Percentiles rank a stretch among this genome's conserved stretches.
Evolutionary conservation across 768 basidiomycete species (phyloP).

Genomic region (Lentinula detonsa): DNA sequence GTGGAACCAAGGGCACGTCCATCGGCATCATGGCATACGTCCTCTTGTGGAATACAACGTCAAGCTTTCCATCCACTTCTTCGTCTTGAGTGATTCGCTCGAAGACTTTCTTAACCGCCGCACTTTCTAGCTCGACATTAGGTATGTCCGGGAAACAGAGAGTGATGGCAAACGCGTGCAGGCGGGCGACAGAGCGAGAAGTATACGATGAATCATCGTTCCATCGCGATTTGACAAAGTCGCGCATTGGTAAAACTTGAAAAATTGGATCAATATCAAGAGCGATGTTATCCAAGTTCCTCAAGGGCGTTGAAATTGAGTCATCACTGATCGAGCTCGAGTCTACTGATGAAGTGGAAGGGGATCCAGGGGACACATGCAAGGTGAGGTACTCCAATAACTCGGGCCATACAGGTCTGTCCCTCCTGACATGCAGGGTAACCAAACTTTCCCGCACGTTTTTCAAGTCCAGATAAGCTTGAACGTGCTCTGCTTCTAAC

Average conservation of each 20-base stretch:
- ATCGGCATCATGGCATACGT: slow-evolving; percentile 3
- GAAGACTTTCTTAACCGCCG: neutral
- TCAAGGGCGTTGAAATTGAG: neutral
- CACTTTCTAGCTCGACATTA: neutral
- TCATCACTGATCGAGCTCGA: neutral
- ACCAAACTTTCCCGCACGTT: neutral
- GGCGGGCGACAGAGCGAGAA: neutral
- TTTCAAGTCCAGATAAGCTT: neutral
- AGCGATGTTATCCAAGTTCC: neutral
- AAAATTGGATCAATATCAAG: slow-evolving; percentile 2
- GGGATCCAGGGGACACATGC: neutral
- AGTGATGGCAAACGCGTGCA: neutral
- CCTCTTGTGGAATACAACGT: neutral
- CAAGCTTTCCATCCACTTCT: neutral
- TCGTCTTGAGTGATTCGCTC: neutral
- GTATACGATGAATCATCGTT: neutral
- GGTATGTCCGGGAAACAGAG: slow-evolving; percentile 1
- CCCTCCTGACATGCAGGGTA: neutral
- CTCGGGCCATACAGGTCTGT: slow-evolving; percentile 1
- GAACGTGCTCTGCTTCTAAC: neutral
- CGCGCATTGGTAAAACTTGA: neutral
- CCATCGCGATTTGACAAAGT: slow-evolving; percentile 1
- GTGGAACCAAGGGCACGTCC: neutral
- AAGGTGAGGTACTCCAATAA: slow-evolving; percentile 1
- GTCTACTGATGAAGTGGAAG: neutral